Evolutionary conservation across 345 rosid genomes (phyloP).

Genomic region (Syzygium grande): DNA sequence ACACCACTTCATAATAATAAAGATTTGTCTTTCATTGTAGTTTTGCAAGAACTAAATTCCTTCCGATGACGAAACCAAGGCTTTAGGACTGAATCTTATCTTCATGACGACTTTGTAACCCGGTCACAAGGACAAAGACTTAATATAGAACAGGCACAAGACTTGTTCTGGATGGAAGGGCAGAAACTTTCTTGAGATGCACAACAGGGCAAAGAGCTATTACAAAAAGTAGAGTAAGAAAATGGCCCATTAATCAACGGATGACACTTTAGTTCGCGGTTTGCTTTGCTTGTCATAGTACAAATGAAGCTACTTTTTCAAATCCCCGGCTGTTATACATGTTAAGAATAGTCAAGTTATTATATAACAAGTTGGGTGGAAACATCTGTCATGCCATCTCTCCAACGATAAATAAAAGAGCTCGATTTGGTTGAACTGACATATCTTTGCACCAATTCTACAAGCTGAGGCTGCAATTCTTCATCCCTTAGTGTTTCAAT

Average conservation of each 20-base stretch:
- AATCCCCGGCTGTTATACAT: no score
- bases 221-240: neutral
- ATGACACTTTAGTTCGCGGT: no score
- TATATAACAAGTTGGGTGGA: no score
- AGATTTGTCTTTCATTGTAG: neutral
- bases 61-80: neutral
- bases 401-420: neutral
- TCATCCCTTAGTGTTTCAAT: conserved; percentile 82
- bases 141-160: neutral
- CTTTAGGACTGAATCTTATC: neutral
- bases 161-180: neutral
- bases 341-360: no score
- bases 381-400: no score
- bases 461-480: conserved; percentile 86
- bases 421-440: neutral
- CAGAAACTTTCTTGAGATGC: neutral
- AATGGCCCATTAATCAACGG: neutral
- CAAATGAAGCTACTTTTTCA: no score
- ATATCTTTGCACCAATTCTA: conserved; percentile 74
- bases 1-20: neutral
- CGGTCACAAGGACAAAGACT: neutral
- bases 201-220: neutral
- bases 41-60: neutral
- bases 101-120: neutral
- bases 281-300: no score